A percentile compares a stretch with the other conserved stretches of the same genome.
phyloP scores from a whole-genome alignment of 129 eudicot species.

The Smallanthus sonchifolius region DNA sequence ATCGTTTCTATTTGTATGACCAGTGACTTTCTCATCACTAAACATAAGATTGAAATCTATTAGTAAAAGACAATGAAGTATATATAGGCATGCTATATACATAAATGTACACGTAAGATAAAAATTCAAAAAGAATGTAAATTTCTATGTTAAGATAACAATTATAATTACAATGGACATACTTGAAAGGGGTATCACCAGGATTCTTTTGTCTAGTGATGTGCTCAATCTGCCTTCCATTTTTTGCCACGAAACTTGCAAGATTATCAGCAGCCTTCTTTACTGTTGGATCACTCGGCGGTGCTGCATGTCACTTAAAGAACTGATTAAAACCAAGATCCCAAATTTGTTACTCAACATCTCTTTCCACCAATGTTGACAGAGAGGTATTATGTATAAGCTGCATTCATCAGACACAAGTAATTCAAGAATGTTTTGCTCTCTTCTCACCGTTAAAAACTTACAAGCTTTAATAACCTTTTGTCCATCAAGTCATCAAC shows the following conservation, averaged over 20 bases:
- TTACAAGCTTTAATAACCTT: no score
- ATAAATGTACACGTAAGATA: no score
- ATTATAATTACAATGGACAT: conserved; percentile 12
- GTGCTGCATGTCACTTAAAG: conserved; percentile 99
- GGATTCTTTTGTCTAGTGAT: conserved; percentile 89
- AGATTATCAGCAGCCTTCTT: conserved; percentile 88
- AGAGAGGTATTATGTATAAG: conserved; percentile 48
- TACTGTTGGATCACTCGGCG: conserved; percentile 76
- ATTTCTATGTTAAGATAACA: no score
- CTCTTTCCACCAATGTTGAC: conserved; percentile 76
- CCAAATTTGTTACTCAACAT: conserved; percentile 65
- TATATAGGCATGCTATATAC: no score
- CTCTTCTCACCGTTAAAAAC: conserved; percentile 28
- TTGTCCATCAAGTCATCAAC: no score
- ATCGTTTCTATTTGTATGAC: no score
- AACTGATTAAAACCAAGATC: conserved; percentile 90
- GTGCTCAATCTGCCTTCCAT: conserved; percentile 95
- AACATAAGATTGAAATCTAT: no score
- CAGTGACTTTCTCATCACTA: no score
- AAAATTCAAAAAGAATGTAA: no score
- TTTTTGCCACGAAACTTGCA: conserved; percentile 97
- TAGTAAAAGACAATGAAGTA: no score
- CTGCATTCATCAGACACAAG: conserved; percentile 78
- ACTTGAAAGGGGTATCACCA: conserved; percentile 96
- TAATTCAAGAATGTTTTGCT: conserved; percentile 55